Conservation (phyloP, 2,329 filamentous ascomycete genomes). For the Aspergillus fijiensis region DNA sequence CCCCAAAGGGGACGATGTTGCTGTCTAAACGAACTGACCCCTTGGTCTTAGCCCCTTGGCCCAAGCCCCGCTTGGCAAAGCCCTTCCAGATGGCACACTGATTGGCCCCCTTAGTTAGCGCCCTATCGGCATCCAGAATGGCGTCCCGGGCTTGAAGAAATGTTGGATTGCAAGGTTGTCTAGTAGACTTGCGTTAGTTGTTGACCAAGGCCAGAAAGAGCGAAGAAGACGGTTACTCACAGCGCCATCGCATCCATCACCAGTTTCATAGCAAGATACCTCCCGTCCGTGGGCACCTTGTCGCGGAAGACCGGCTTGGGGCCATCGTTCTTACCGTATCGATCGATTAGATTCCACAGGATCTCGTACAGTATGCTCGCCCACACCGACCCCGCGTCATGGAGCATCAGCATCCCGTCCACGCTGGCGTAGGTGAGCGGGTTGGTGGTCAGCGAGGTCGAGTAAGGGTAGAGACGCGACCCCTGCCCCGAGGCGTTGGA, state of each 20-base stretch:
- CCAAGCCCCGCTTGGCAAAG: constrained; percentile 18
- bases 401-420: constrained; percentile 3
- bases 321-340: constrained; percentile 14
- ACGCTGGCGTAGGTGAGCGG: constrained; percentile 15
- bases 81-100: constrained; percentile 17
- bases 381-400: constrained; percentile 15
- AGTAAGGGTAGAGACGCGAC: constrained; percentile 16
- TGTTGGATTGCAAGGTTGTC: constrained; percentile 18
- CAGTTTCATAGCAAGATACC: constrained; percentile 19
- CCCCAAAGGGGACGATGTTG: background rate
- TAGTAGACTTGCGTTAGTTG: background rate
- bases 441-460: constrained; percentile 13
- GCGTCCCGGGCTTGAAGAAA: constrained; percentile 17
- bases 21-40: background rate
- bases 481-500: background rate
- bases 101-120: constrained; percentile 13
- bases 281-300: constrained; percentile 17
- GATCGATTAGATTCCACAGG: constrained; percentile 17
- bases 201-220: background rate
- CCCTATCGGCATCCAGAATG: constrained; percentile 16
- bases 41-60: constrained; percentile 5
- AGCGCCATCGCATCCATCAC: constrained; percentile 17
- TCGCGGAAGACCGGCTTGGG: constrained; percentile 6
- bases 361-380: constrained; percentile 17
- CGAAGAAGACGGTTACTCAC: constrained; percentile 3